phyloP scores from a whole-genome alignment of 768 basidiomycete genomes.

The Suillus tomentosus region DNA sequence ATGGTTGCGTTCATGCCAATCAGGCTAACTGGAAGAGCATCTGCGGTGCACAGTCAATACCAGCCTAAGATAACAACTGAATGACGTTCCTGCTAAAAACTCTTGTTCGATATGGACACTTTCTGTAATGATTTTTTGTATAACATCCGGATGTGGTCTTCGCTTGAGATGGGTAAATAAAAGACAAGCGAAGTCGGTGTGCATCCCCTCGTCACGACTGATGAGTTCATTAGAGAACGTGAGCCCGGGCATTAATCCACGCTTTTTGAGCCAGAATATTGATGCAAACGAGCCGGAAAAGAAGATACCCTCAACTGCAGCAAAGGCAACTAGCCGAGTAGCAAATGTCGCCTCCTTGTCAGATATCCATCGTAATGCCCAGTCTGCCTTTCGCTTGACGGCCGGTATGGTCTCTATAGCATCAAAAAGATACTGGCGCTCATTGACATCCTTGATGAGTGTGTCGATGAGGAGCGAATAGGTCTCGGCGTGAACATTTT shows the following conservation, averaged over 20 bases:
- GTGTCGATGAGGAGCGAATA: constrained; percentile 96
- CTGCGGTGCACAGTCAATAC: constrained; percentile 35
- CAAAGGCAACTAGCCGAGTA: constrained; percentile 90
- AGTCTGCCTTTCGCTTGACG: constrained; percentile 90
- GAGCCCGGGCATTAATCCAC: constrained; percentile 95
- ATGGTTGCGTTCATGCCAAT: constrained; percentile 90
- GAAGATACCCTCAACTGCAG: constrained; percentile 96
- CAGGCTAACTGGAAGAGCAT: constrained; percentile 81
- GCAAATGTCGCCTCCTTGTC: constrained; percentile 81
- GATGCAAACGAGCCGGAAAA: constrained; percentile 93
- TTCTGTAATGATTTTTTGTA: constrained; percentile 71
- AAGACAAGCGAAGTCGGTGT: constrained; percentile 94
- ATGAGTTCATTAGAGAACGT: constrained; percentile 98
- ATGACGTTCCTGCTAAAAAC: constrained; percentile 67
- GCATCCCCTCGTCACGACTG: constrained; percentile 93
- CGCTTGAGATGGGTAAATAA: constrained; percentile 82
- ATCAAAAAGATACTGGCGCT: constrained; percentile 84
- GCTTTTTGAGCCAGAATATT: constrained; percentile 97
- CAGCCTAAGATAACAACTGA: neutral
- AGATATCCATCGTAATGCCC: constrained; percentile 92
- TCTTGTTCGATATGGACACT: constrained; percentile 88
- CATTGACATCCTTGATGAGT: constrained; percentile 79
- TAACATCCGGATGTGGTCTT: constrained; percentile 77
- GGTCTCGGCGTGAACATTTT: constrained; percentile 95
- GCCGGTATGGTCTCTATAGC: constrained; percentile 94